A percentile compares a stretch with the other conserved stretches of the same genome.
These are phyloP conservation scores for Triticum turgidum DNA, from an alignment of 176 grass and related monocot species.

Conservation along the genomic window DNA sequence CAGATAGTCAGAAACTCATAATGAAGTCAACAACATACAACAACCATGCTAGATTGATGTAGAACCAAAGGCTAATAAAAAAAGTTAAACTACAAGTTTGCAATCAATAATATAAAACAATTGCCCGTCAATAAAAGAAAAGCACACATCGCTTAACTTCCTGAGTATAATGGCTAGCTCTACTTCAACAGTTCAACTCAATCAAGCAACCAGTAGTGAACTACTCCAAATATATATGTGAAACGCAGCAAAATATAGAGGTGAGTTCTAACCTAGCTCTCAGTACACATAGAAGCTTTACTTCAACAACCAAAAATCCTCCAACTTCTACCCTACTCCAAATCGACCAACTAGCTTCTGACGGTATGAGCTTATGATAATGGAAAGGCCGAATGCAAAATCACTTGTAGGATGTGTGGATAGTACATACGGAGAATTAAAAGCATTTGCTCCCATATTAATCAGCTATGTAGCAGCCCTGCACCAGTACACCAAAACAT, in stretches of 20 bases:
- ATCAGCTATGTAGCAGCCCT: background rate
- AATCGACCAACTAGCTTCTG: background rate
- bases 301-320: background rate
- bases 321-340: background rate
- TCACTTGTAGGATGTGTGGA: background rate
- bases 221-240: background rate
- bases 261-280: background rate
- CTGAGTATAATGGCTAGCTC: background rate
- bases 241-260: background rate
- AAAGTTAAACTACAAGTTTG: background rate
- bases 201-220: background rate
- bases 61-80: background rate
- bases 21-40: background rate
- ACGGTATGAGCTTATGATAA: background rate
- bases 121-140: background rate
- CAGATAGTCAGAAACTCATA: background rate
- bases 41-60: background rate
- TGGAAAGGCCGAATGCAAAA: background rate
- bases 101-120: constrained; percentile 1
- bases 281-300: background rate
- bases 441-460: background rate
- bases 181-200: background rate
- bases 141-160: background rate
- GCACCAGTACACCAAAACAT: background rate
- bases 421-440: background rate